Percentiles rank a stretch among this genome's conserved stretches.
Evolutionary conservation across 192 early-diverging fungal species (phyloP).

Genomic region (Globomyces pollinis-pini): DNA sequence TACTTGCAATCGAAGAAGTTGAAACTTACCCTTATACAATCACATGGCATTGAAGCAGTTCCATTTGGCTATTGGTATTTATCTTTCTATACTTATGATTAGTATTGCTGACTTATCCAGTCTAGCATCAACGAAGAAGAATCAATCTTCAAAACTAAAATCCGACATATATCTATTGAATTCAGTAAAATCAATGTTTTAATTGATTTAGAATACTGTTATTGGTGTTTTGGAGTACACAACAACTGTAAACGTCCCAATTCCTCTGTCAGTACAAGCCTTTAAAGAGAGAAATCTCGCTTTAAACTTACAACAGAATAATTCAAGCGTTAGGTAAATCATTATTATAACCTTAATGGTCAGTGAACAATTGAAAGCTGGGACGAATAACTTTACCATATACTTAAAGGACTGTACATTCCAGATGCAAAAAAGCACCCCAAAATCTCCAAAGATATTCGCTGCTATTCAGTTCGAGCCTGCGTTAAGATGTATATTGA

Average conservation of each 20-base stretch:
- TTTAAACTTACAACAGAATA: slow-evolving; percentile 24
- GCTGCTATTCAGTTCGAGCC: slow-evolving; percentile 25
- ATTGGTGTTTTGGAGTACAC: slow-evolving; percentile 50
- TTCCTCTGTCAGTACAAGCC: slow-evolving; percentile 41
- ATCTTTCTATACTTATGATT: neutral
- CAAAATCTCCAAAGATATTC: slow-evolving; percentile 29
- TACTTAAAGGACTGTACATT: neutral
- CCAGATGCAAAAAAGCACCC: slow-evolving; percentile 12
- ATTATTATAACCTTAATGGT: neutral
- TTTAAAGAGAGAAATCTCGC: slow-evolving; percentile 45
- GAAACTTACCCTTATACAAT: slow-evolving; percentile 28
- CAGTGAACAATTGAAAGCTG: neutral
- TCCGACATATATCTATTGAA: neutral
- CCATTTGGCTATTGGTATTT: slow-evolving; percentile 33
- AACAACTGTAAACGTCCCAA: slow-evolving; percentile 41
- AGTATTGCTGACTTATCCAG: neutral
- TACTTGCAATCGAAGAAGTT: slow-evolving; percentile 43
- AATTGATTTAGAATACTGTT: neutral
- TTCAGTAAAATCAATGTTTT: neutral
- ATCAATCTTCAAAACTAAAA: neutral
- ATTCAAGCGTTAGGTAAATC: neutral
- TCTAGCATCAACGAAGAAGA: neutral
- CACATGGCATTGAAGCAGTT: slow-evolving; percentile 38
- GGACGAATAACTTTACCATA: neutral
- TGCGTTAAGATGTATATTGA: neutral